Evolutionary conservation across 2,329 filamentous ascomycete species (phyloP).

Genomic region (Periconia digitata): DNA sequence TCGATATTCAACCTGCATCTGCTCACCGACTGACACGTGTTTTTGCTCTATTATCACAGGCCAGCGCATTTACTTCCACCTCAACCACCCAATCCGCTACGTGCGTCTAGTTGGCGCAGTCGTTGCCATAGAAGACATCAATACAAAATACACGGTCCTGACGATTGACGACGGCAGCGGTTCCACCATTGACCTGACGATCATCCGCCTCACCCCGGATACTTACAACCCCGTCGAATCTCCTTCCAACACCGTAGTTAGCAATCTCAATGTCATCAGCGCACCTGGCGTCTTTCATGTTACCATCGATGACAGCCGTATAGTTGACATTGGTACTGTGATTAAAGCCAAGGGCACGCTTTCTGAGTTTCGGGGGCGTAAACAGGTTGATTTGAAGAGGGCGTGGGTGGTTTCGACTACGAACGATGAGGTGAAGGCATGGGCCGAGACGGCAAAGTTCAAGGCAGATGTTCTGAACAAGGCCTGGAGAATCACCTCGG

Average conservation of each 20-base stretch:
- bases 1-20: neutral
- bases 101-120: conserved; percentile 50
- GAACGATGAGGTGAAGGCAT: conserved; percentile 56
- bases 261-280: conserved; percentile 44
- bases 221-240: conserved; percentile 25
- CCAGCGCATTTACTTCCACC: conserved; percentile 58
- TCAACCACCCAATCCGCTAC: conserved; percentile 56
- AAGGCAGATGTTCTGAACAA: conserved; percentile 52
- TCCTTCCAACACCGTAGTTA: conserved; percentile 38
- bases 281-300: conserved; percentile 45
- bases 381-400: conserved; percentile 59
- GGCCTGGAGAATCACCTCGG: conserved; percentile 55
- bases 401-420: conserved; percentile 54
- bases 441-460: conserved; percentile 54
- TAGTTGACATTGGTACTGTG: conserved; percentile 51
- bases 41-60: conserved; percentile 39
- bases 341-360: conserved; percentile 62
- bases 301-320: conserved; percentile 29
- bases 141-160: conserved; percentile 48
- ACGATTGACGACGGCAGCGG: conserved; percentile 65
- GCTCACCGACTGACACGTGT: neutral
- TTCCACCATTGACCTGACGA: conserved; percentile 58
- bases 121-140: conserved; percentile 47
- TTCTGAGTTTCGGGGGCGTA: conserved; percentile 50
- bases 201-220: conserved; percentile 42